Evolutionary conservation across 257 asterid species (phyloP).

Genomic region (Cruciata laevipes): DNA sequence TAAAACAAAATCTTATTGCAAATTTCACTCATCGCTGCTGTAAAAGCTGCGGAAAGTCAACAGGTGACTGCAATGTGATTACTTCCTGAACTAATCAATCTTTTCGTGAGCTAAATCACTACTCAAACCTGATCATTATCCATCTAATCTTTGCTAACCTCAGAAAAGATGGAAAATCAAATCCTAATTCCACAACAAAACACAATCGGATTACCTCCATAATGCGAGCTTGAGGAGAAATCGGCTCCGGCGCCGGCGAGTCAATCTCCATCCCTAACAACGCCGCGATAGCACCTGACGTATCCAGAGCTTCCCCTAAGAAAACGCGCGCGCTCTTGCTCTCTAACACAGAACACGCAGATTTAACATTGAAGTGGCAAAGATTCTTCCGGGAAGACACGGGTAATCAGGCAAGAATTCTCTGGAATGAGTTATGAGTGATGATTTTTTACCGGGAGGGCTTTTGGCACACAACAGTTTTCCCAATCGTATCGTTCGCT

Average conservation of each 20-base stretch:
- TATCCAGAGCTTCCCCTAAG: constrained; percentile 36
- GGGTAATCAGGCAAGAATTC: background rate
- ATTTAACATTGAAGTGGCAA: background rate
- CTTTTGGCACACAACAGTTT: background rate
- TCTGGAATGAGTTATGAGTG: background rate
- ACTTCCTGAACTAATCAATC: background rate
- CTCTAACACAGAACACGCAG: background rate
- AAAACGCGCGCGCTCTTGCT: background rate
- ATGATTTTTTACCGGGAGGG: background rate
- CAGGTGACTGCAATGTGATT: background rate
- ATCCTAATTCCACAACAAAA: background rate
- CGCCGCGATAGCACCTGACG: constrained; percentile 33
- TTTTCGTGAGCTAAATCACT: background rate
- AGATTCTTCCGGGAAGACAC: background rate
- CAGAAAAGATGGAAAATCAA: background rate
- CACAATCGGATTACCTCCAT: constrained; percentile 36
- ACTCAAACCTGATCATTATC: background rate
- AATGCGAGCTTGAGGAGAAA: constrained; percentile 40
- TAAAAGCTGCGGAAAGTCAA: background rate
- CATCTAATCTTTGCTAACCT: background rate
- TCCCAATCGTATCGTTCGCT: background rate
- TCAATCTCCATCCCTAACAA: constrained; percentile 59
- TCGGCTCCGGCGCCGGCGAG: constrained; percentile 33
- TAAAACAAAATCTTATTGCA: background rate
- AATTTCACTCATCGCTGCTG: background rate